phyloP scores from a whole-genome alignment of 371 early-diverging fungal species.

The Sporodiniella umbellata region DNA sequence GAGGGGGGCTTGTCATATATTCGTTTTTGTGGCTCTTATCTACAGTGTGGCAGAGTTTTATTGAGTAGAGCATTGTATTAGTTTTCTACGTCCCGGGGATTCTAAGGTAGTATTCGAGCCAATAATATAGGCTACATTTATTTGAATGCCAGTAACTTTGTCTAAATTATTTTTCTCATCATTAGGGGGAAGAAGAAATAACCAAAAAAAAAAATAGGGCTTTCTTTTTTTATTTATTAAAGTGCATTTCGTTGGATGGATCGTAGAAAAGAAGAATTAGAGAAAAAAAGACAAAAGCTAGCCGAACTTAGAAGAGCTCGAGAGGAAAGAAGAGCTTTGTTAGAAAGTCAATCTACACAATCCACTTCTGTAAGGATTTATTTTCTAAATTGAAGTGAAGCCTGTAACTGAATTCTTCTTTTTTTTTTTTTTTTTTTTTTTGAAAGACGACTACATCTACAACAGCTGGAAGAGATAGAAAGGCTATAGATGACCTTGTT shows the following conservation, averaged over 20 bases:
- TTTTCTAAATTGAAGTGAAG: not conserved
- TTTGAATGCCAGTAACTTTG: not conserved
- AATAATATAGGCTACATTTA: not conserved
- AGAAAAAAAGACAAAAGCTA: slow-evolving; percentile 86
- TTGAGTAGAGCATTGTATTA: too few relatives aligned
- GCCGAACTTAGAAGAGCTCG: slow-evolving; percentile 84
- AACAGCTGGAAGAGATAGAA: slow-evolving; percentile 34
- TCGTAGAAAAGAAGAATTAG: slow-evolving; percentile 80
- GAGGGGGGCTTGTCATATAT: slow-evolving; percentile 1
- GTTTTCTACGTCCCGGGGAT: too few relatives aligned
- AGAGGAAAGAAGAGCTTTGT: slow-evolving; percentile 72
- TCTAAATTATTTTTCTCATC: not conserved
- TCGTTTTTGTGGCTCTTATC: slow-evolving; percentile 12
- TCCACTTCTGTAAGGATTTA: slow-evolving; percentile 42
- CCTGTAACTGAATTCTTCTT: not conserved
- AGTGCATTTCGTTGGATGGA: slow-evolving; percentile 45
- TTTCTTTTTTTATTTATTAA: too few relatives aligned
- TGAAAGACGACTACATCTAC: slow-evolving; percentile 7
- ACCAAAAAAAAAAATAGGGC: too few relatives aligned
- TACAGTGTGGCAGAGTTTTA: not conserved
- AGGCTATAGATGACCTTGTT: slow-evolving; percentile 81
- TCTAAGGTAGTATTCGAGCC: not conserved
- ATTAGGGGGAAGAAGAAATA: too few relatives aligned
- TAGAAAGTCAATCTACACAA: slow-evolving; percentile 50
- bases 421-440: not conserved